Evolutionary conservation across 257 asterid species (phyloP), one percentile per base, ranked within the genome.

Genomic region (Lycium ferocissimum): DNA sequence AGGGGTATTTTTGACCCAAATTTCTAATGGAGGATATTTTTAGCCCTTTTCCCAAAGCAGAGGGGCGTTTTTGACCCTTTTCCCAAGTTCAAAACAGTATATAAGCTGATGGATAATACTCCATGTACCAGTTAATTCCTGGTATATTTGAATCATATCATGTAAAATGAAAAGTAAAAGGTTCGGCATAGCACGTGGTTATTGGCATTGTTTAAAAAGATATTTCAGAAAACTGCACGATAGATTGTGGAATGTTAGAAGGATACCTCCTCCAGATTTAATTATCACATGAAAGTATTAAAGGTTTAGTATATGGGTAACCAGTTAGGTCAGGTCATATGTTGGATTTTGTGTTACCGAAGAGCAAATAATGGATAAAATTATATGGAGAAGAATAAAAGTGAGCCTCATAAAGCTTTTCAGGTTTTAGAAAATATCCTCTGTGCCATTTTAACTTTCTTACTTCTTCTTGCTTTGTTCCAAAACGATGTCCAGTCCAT

Each of bases 61-160:
- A 26, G 33, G 33, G 33, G 33, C 33, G 1, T 26, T 26, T 26
- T 26, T 26, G 33, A 26, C 33, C 33, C 33, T 26, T 26, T 26
- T 26, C 33, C 33, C 33, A 13, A 14, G 65, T 78, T 78, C 2
- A 78, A 51, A 76, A 26, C 17, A 53, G 26, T 78, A 15, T 38
- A 15, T 38, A 33, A 70, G 49, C 8, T 70, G 26, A 17, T 17
- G 66, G 38, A 70, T 38, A 62, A 62, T 62, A 38, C 67, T 61
- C 67, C 35, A 61, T 70, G 9, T 8, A 70, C 54, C 53, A 70
- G 54, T 38, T 91, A 53, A 70, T 70, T 70, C 22, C 51, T 38
- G 78, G 15, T 38, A 70, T 70, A 69, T 13, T 37, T 70, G 78
- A 37, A 70, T 38, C 78, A 70, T 37, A 70, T 70, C 53, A 40